Base-by-base conservation (phyloP, 2,329 filamentous ascomycete genomes). In the Taxawa tesnikishii region DNA sequence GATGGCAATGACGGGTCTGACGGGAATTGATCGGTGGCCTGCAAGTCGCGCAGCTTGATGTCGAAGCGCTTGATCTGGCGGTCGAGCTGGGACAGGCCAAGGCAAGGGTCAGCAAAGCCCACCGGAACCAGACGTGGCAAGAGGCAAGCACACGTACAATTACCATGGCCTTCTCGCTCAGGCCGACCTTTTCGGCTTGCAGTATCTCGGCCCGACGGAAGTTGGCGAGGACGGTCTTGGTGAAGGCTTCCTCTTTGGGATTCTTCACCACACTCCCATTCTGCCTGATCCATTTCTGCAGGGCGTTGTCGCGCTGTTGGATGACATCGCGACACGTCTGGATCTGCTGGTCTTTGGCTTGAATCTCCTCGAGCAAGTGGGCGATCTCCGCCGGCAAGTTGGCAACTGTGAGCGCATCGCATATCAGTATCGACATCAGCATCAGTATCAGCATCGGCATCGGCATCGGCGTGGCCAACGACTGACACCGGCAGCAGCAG, bases 371-470 rank as follows among this genome's bases (percentile, higher is more conserved):
- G 48, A 87, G 79, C 40, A 88, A 68, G 59, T 87, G 85, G 13
- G 78, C 76, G 38, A 90, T 76, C 58, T 90, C 83, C 41, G 83
- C 79, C 39, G 82, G 82, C 16, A 88, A 67, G 48, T 90, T 90
- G 46, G 80, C 75, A 13, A 80, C 79, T 66, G 39, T 4, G 15
- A 8, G 6, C 33, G n/a, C n/a, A n/a, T n/a, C n/a, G n/a, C n/a
- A n/a, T n/a, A n/a, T n/a, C n/a, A n/a, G n/a, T n/a, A n/a, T n/a
- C n/a, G n/a, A n/a, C n/a, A n/a, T n/a, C n/a, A n/a, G n/a, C n/a
- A n/a, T n/a, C n/a, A n/a, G n/a, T n/a, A n/a, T n/a, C n/a, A n/a
- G n/a, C n/a, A n/a, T n/a, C n/a, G n/a, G n/a, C n/a, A n/a, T n/a
- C n/a, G n/a, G n/a, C n/a, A n/a, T n/a, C n/a, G n/a, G n/a, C n/a